Base-by-base conservation (phyloP, 164 flowering plant genomes). In the Tetracentron sinense region DNA sequence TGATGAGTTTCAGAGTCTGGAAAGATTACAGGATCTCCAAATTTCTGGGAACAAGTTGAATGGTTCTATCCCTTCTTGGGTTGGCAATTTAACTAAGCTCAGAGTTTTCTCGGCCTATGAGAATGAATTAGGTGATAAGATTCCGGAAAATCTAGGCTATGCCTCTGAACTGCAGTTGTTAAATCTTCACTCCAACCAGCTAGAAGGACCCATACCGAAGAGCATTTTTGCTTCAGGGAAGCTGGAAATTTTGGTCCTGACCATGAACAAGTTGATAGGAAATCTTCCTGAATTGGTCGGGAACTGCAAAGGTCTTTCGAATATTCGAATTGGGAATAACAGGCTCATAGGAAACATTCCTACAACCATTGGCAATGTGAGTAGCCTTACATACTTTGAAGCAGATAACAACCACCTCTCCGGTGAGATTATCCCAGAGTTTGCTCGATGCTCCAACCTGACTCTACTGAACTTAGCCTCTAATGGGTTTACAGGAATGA, bases 381-480 rank as follows among this genome's bases (percentile, higher is more conserved):
- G 73, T 23, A 64, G 86, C 67, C 86, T 86, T 38, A 77, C 87
- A 0, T 84, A 84, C 65, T 84, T 86, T 66, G 89, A 84, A 75
- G 85, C 76, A 0, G 79, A 82, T 59, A 80, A 78, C 30, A 86
- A 86, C 69, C 58, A 82, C 63, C 87, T 95, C 48, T 89, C 94
- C 0, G 99, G 99, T 42, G 92, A 83, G 78, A 81, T 95, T 61
- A 84, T 79, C 30, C 23, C 76, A 0, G 96, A 89, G 53, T 85
- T 95, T 53, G 73, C 91, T 53, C 69, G 48, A 28, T 91, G 97
- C 64, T 68, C 77, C 21, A 95, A 92, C 64, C 87, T 95, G 52
- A 90, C 94, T 2, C 97, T 95, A 16, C 80, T 95, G 35, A 92
- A 95, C 70, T 77, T 95, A 56, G 99, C 97, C 50, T 80, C 77